Evolutionary conservation across 176 grass and related monocot species (phyloP).

Genomic region (Metroxylon sagu): DNA sequence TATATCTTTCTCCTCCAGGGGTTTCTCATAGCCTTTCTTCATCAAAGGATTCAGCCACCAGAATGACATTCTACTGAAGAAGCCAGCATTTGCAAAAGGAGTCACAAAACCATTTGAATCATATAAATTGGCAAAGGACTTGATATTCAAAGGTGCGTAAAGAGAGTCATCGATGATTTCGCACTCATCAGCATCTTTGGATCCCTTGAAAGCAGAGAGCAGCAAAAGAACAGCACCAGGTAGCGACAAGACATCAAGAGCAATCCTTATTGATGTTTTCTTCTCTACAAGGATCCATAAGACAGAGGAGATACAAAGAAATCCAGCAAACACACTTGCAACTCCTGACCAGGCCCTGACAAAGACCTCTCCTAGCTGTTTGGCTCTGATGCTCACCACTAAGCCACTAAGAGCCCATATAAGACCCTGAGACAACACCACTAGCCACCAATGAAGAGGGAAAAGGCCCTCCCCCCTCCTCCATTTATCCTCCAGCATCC

Average conservation of each 20-base stretch:
- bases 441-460: constrained; percentile 13
- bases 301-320: constrained; percentile 1
- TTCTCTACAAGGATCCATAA: constrained; percentile 1
- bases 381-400: constrained; percentile 5
- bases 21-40: constrained; percentile 76
- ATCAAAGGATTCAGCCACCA: constrained; percentile 88
- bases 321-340: constrained; percentile 2
- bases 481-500: constrained; percentile 1
- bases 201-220: constrained; percentile 4
- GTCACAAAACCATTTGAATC: constrained; percentile 13
- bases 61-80: constrained; percentile 69
- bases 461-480: background rate
- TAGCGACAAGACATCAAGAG: constrained; percentile 7
- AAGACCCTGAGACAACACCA: constrained; percentile 8
- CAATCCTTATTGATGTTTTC: constrained; percentile 1
- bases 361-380: constrained; percentile 5
- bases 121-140: background rate
- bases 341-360: constrained; percentile 12
- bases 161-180: constrained; percentile 5
- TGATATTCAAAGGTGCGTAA: constrained; percentile 4
- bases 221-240: constrained; percentile 10
- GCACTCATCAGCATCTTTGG: background rate
- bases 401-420: constrained; percentile 1
- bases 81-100: constrained; percentile 47
- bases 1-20: constrained; percentile 82